Percentiles rank a stretch among this genome's conserved stretches.
phyloP scores from a whole-genome alignment of 73 alveolate species.

The Effrenium voratum region DNA sequence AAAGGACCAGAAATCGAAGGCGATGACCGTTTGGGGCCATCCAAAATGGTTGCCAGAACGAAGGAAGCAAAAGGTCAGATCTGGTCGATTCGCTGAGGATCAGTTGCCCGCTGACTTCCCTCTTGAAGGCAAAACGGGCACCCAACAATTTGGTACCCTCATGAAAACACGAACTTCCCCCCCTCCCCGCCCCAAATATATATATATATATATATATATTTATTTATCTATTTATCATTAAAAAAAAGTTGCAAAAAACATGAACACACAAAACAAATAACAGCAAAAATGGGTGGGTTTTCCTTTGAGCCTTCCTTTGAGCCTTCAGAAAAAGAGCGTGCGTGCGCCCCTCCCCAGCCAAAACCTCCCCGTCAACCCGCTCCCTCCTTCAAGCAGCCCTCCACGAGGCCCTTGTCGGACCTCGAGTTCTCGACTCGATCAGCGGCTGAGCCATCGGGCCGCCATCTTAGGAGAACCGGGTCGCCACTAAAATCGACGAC shows the following conservation, averaged over 20 bases:
- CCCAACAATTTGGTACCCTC: too few species aligned
- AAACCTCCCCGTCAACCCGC: not conserved
- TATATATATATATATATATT: too few species aligned
- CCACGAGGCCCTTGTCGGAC: conserved; percentile 34
- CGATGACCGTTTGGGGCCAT: not conserved
- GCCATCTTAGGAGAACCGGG: too few species aligned
- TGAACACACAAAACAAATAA: not conserved
- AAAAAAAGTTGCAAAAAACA: not conserved
- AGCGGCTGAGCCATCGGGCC: too few species aligned
- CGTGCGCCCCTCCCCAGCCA: not conserved
- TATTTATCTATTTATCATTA: too few species aligned
- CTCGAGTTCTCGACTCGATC: too few species aligned
- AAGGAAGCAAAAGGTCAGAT: not conserved
- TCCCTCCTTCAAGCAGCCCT: conserved; percentile 42
- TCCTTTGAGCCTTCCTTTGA: not conserved
- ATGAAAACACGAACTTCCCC: too few species aligned
- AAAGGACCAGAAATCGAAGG: not conserved
- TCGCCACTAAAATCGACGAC: too few species aligned
- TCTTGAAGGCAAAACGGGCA: too few species aligned
- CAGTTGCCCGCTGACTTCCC: too few species aligned
- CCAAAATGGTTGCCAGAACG: not conserved
- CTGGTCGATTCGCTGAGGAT: not conserved
- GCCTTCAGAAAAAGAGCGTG: not conserved
- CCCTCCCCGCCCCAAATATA: not conserved
- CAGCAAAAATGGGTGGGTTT: not conserved